These are phyloP conservation scores for Alopecurus myosuroides DNA, from an alignment of 176 grass and related monocot genomes.

Conservation along the genomic window DNA sequence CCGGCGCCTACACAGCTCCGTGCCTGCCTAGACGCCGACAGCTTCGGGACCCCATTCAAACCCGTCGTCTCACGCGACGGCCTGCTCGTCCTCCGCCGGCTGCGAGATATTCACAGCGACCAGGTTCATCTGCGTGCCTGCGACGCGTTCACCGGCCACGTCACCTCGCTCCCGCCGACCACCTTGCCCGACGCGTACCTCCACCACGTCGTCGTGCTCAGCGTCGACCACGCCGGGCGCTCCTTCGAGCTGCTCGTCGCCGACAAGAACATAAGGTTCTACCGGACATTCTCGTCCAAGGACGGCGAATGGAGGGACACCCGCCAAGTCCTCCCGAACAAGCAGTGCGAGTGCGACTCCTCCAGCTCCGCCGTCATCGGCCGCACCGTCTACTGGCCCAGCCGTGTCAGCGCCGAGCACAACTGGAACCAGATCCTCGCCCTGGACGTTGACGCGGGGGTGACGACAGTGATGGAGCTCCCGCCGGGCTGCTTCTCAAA, in stretches of 20 bases:
- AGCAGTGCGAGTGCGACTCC: neutral
- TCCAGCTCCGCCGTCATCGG: neutral
- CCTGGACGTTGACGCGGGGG: neutral
- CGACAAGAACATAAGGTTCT: neutral
- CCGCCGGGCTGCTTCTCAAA: neutral
- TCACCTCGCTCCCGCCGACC: neutral
- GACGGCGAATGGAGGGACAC: neutral
- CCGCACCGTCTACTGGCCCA: neutral
- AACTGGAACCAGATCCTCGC: neutral
- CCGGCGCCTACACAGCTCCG: neutral
- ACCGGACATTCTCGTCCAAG: neutral
- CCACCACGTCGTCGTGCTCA: neutral
- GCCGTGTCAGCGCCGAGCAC: neutral
- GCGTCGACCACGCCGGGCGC: neutral
- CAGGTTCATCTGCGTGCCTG: neutral
- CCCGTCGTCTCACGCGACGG: neutral
- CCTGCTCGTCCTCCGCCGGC: neutral
- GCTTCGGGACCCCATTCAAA: neutral
- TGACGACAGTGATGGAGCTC: neutral
- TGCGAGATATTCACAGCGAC: neutral
- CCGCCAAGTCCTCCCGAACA: neutral
- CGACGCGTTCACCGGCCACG: too few relatives aligned
- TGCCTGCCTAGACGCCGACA: neutral
- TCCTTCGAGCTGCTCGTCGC: slow-evolving; percentile 2
- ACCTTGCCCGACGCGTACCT: neutral